phyloP scores from a whole-genome alignment of 208 protist species.

The Crithidia expoeki region DNA sequence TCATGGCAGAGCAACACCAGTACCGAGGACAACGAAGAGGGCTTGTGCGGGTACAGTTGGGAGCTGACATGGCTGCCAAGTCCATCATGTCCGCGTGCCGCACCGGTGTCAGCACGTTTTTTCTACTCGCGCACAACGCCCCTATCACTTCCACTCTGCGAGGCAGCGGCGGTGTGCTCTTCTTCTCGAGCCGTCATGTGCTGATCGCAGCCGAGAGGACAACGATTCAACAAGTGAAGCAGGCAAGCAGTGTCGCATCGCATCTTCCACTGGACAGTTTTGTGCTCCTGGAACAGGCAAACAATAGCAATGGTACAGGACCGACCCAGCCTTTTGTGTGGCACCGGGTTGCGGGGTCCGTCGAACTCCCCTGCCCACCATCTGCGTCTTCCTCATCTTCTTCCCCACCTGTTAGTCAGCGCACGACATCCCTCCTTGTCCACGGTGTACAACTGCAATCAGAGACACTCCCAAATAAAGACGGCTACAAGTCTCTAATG shows the following conservation, averaged over 20 bases:
- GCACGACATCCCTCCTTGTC: not conserved
- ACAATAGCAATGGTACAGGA: not conserved
- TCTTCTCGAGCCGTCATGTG: conserved; percentile 53
- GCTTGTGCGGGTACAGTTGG: conserved; percentile 35
- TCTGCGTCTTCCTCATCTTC: not conserved
- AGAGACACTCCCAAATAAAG: not conserved
- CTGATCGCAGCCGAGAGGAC: conserved; percentile 41
- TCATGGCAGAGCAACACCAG: not conserved
- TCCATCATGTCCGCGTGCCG: not conserved
- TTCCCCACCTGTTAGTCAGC: not conserved
- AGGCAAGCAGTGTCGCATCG: too few relatives aligned
- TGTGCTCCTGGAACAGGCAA: not conserved
- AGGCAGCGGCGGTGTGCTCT: conserved; percentile 45
- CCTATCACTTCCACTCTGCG: conserved; percentile 10
- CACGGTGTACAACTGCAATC: not conserved
- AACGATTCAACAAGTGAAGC: not conserved
- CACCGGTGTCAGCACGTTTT: conserved; percentile 16
- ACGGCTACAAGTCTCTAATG: not conserved
- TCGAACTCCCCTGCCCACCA: conserved; percentile 16
- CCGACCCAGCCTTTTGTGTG: not conserved
- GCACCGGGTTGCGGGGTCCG: conserved; percentile 9
- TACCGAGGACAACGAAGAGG: conserved; percentile 8
- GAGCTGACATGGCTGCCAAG: conserved; percentile 29
- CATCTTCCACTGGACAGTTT: conserved; percentile 19
- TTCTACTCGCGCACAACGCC: conserved; percentile 13